Evolutionary conservation across 257 asterid species (phyloP).

Genomic region (Gentiana dahurica): DNA sequence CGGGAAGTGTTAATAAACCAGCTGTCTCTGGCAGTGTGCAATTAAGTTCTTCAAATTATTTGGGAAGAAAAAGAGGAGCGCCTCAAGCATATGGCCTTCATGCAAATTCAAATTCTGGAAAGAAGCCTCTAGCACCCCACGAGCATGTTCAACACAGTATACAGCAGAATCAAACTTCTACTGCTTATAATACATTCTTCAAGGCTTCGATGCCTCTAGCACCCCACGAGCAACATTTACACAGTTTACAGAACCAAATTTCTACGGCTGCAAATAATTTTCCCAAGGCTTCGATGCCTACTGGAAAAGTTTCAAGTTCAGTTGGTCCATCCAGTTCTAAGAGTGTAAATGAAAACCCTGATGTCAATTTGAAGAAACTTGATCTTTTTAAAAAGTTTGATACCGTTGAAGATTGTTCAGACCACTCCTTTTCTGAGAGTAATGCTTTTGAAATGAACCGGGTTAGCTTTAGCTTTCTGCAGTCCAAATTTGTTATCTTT

Average conservation of each 20-base stretch:
- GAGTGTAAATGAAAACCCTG: slow-evolving; percentile 25
- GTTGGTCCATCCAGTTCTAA: slow-evolving; percentile 9
- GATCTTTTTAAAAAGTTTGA: slow-evolving; percentile 55
- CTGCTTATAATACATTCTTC: not conserved
- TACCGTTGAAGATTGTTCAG: slow-evolving; percentile 59
- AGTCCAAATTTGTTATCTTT: slow-evolving; percentile 4
- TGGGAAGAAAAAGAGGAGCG: too few species aligned
- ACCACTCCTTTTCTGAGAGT: slow-evolving; percentile 40
- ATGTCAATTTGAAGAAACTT: slow-evolving; percentile 34
- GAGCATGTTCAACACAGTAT: not conserved
- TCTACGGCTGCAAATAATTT: not conserved
- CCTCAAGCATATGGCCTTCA: too few species aligned
- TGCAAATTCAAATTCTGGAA: too few species aligned
- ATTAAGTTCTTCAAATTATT: too few species aligned
- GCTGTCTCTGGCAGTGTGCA: slow-evolving; percentile 8
- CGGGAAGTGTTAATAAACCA: slow-evolving; percentile 9
- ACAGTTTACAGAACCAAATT: slow-evolving; percentile 8
- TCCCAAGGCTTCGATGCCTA: too few species aligned
- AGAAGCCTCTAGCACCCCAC: too few species aligned
- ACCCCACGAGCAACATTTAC: too few species aligned
- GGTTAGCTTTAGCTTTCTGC: slow-evolving; percentile 23
- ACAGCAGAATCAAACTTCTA: slow-evolving; percentile 5
- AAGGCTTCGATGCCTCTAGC: too few species aligned
- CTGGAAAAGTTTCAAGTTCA: slow-evolving; percentile 10
- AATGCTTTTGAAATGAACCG: slow-evolving; percentile 24